phyloP scores from a whole-genome alignment of 805 yeast species.

The Wilhelminamyces savonicus region DNA sequence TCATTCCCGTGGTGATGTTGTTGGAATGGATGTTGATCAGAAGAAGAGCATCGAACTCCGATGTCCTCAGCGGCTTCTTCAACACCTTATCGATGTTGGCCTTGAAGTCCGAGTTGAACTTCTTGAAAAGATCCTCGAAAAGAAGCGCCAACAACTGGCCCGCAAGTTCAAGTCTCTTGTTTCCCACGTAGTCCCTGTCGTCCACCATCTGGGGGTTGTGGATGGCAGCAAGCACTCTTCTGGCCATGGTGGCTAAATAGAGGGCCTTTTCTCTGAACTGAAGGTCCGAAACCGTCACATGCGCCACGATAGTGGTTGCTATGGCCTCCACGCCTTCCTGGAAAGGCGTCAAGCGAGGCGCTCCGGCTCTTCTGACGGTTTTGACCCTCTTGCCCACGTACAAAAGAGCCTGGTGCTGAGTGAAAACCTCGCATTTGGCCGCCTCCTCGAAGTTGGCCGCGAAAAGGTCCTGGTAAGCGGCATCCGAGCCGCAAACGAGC shows the following conservation, averaged over 20 bases:
- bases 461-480: slow-evolving; percentile 85
- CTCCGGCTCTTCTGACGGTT: slow-evolving; percentile 80
- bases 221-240: slow-evolving; percentile 94
- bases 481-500: slow-evolving; percentile 85
- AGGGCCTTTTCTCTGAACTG: slow-evolving; percentile 93
- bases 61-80: slow-evolving; percentile 90
- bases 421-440: slow-evolving; percentile 73
- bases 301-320: slow-evolving; percentile 95
- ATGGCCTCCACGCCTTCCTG: slow-evolving; percentile 97
- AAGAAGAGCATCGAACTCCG: slow-evolving; percentile 89
- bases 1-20: slow-evolving; percentile 89
- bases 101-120: slow-evolving; percentile 91
- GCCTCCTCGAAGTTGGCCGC: slow-evolving; percentile 93
- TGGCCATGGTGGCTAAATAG: slow-evolving; percentile 92
- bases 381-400: slow-evolving; percentile 88
- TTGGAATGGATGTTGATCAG: slow-evolving; percentile 88
- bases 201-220: slow-evolving; percentile 93
- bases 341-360: slow-evolving; percentile 68
- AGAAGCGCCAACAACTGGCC: slow-evolving; percentile 93
- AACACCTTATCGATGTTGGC: slow-evolving; percentile 89
- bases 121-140: slow-evolving; percentile 95
- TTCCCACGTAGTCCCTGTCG: slow-evolving; percentile 97
- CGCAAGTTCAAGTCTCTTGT: slow-evolving; percentile 92
- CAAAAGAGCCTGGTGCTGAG: slow-evolving; percentile 91
- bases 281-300: slow-evolving; percentile 73